Evolutionary conservation across 2,329 filamentous ascomycete genomes (phyloP), one percentile per base, ranked within the genome.

Genomic region (Mycocentrospora acerina): DNA sequence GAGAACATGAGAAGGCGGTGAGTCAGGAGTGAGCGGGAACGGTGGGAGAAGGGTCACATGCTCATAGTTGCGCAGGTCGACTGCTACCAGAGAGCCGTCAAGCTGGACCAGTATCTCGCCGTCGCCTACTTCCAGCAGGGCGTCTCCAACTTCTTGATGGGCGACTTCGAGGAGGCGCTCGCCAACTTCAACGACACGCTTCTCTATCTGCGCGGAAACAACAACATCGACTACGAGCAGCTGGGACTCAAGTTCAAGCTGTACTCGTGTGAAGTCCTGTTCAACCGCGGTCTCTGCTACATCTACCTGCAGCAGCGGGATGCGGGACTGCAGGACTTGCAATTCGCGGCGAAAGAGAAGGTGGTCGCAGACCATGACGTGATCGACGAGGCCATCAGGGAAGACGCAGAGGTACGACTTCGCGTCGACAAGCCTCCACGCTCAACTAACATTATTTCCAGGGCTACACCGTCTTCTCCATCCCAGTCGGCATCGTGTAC

Each of bases 141-240:
- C 29, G 93, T 98, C 13, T 97, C 93, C 38, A 98, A 97, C 67
- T 98, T 98, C 69, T 76, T 98, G 33, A 81, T 97, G 38, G 91
- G 91, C 43, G 93, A 98, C 65, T 97, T 97, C 56, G 90, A 97
- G 67, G 93, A 97, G 69, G 93, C 93, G 13, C 76, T 97, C 46
- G 90, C 90, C 54, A 97, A 97, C 71, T 98, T 98, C 78, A 98
- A 98, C 73, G 93, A 98, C 64, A 96, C 93, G 0, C 76, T 98
- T 27, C 75, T 96, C 28, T 97, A 97, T 69, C 79, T 98, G 30
- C 82, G 93, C 60, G 93, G 93, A 46, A 97, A 98, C 73, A 90
- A 89, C 40, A 88, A 93, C 72, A 98, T 98, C 70, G 90, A 98
- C 70, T 98, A 98, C 68, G 89, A 95, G 44, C 93, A 98, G 68